These are phyloP conservation scores for Sparassis latifolia DNA, from an alignment of 1,284 basidiomycete species.

Conservation along the genomic window DNA sequence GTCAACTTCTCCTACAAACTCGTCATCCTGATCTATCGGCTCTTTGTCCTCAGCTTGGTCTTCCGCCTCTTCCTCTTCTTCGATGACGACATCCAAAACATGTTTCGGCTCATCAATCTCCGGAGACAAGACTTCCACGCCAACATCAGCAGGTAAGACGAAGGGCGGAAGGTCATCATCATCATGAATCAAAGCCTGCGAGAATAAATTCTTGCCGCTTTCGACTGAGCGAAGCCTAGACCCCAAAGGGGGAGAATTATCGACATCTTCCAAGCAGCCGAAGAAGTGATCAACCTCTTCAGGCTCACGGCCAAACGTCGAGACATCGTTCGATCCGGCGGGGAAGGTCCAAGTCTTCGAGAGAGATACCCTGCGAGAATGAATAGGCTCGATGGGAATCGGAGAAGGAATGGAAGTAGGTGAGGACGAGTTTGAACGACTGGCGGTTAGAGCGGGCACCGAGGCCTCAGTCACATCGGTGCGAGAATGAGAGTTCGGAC, in stretches of 20 bases:
- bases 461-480: slow-evolving; percentile 12
- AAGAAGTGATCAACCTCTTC: slow-evolving; percentile 66
- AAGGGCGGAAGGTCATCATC: slow-evolving; percentile 43
- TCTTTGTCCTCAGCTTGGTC: slow-evolving; percentile 29
- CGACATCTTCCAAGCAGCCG: slow-evolving; percentile 59
- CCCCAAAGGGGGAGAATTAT: slow-evolving; percentile 38
- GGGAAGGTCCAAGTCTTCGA: slow-evolving; percentile 72
- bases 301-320: slow-evolving; percentile 21
- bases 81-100: slow-evolving; percentile 35
- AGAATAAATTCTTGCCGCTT: slow-evolving; percentile 51
- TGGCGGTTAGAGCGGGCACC: slow-evolving; percentile 13
- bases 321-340: slow-evolving; percentile 23
- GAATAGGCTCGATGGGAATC: slow-evolving; percentile 25
- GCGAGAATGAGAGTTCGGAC: slow-evolving; percentile 27
- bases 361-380: slow-evolving; percentile 40
- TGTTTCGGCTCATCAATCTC: slow-evolving; percentile 4
- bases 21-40: slow-evolving; percentile 25
- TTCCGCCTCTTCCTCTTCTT: slow-evolving; percentile 36
- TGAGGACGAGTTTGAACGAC: slow-evolving; percentile 22
- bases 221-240: slow-evolving; percentile 33
- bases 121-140: slow-evolving; percentile 35
- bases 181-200: slow-evolving; percentile 39
- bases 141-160: slow-evolving; percentile 44
- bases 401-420: slow-evolving; percentile 26
- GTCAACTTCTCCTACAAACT: slow-evolving; percentile 39